phyloP scores from a whole-genome alignment of 306 rosid species.

The Dryas octopetala region DNA sequence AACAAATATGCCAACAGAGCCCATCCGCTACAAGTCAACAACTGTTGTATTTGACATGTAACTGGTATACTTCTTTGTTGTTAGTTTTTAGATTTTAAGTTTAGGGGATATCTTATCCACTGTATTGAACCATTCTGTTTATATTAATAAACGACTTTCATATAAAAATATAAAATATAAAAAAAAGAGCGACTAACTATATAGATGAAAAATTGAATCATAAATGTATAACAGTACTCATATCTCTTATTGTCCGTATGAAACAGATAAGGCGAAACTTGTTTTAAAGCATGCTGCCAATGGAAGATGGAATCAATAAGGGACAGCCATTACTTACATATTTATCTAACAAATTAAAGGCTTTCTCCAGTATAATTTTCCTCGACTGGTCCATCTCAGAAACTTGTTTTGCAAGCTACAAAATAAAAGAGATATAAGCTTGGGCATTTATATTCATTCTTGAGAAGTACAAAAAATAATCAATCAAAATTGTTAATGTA shows the following conservation, averaged over 20 bases:
- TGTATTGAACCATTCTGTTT: no score
- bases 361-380: slow-evolving; percentile 67
- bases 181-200: neutral
- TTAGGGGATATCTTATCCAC: no score
- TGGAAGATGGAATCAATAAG: neutral
- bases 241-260: neutral
- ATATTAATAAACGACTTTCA: no score
- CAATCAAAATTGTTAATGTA: neutral
- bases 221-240: neutral
- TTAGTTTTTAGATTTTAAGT: no score
- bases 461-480: slow-evolving; percentile 8
- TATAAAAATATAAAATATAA: no score
- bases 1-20: no score
- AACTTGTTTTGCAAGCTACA: slow-evolving; percentile 87
- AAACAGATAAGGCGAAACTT: slow-evolving; percentile 3
- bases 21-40: no score
- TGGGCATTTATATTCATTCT: slow-evolving; percentile 25
- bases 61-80: no score
- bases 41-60: no score
- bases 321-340: slow-evolving; percentile 48
- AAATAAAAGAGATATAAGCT: slow-evolving; percentile 28
- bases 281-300: neutral
- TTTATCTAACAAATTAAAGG: slow-evolving; percentile 67
- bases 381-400: slow-evolving; percentile 63
- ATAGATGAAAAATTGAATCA: neutral